Evolutionary conservation across 2,329 filamentous ascomycete genomes (phyloP), one percentile per base, ranked within the genome.

Genomic region (Laburnicola sp.): DNA sequence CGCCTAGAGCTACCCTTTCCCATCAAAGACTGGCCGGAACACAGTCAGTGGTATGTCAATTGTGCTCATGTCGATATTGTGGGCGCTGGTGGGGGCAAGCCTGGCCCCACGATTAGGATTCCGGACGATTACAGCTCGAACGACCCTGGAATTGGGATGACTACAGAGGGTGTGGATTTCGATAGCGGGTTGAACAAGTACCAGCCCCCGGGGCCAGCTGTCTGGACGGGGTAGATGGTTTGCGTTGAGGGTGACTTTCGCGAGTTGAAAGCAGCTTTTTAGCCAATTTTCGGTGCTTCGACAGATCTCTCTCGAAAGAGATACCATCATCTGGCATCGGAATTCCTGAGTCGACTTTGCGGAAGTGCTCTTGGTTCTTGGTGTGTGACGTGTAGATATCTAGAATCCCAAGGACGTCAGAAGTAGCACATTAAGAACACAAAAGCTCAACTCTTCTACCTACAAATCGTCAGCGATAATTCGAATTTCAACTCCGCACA

Each of bases 1-100:
- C 41, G 53, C 11, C 26, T 56, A 2, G 53, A 56, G 35, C 22
- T 50, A n/a, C 28, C 37, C 6, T 45, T 48, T 43, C 53, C 37
- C 6, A 45, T 44, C 34, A 46, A 35, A 10, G 48, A 39, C 30
- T 50, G 48, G 48, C 48, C 44, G 2, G 49, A 45, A 11, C 36
- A 53, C 26, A 48, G 45, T 30, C 53, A 56, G 42, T 56, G 50
- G 41, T 56, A 56, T 41, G 32, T 48, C 42, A 50, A 50, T 21
- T 56, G 53, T 36, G 53, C 53, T 10, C 53, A 56, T 7, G 45
- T 56, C 23, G 34, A 50, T 6, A 48, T 56, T 26, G 36, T 50
- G 0, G 53, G 53, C 4, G 21, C 23, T 3, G 53, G 53, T 6
- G 50, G 50, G 31, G 53, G 53, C 25, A 52, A 34, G 9, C 45